Conservation (phyloP, 1,284 basidiomycete genomes). For the Ganoderma boninense region DNA sequence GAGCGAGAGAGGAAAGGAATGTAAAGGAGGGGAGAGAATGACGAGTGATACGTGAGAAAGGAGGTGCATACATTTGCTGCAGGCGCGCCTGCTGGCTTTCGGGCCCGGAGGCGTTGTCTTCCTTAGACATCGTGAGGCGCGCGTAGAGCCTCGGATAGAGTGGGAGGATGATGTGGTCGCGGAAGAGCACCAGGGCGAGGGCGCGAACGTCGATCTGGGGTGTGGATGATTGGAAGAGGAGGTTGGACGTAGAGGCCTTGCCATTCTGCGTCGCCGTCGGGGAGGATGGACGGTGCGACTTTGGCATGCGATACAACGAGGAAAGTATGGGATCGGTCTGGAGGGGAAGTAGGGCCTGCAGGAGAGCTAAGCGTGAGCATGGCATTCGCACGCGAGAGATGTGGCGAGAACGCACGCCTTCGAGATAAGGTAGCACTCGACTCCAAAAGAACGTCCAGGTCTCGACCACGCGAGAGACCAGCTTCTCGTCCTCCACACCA, state of each 20-base stretch:
- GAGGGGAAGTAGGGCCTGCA: slow-evolving; percentile 76
- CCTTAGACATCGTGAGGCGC: slow-evolving; percentile 58
- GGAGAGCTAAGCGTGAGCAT: background rate
- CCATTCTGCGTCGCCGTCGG: slow-evolving; percentile 62
- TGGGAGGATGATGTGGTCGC: slow-evolving; percentile 80
- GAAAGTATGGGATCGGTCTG: slow-evolving; percentile 78
- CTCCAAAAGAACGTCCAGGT: slow-evolving; percentile 97
- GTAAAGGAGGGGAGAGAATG: slow-evolving; percentile 1
- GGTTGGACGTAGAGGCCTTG: slow-evolving; percentile 46
- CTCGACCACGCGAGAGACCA: slow-evolving; percentile 83
- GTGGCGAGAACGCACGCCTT: slow-evolving; percentile 66
- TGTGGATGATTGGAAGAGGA: slow-evolving; percentile 35
- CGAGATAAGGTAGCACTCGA: slow-evolving; percentile 89
- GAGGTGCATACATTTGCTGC: slow-evolving; percentile 71
- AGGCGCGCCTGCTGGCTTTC: slow-evolving; percentile 66
- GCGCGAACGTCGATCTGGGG: slow-evolving; percentile 80
- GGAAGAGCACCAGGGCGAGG: slow-evolving; percentile 81
- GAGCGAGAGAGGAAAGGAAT: background rate
- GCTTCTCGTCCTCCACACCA: slow-evolving; percentile 75
- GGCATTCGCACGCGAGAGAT: background rate
- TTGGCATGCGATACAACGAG: slow-evolving; percentile 70
- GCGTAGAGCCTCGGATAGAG: slow-evolving; percentile 63
- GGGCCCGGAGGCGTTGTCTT: slow-evolving; percentile 58
- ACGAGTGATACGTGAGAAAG: background rate
- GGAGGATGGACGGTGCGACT: slow-evolving; percentile 58